phyloP scores from a whole-genome alignment of 495 filamentous ascomycete genomes.

The Amorphotheca resinae region DNA sequence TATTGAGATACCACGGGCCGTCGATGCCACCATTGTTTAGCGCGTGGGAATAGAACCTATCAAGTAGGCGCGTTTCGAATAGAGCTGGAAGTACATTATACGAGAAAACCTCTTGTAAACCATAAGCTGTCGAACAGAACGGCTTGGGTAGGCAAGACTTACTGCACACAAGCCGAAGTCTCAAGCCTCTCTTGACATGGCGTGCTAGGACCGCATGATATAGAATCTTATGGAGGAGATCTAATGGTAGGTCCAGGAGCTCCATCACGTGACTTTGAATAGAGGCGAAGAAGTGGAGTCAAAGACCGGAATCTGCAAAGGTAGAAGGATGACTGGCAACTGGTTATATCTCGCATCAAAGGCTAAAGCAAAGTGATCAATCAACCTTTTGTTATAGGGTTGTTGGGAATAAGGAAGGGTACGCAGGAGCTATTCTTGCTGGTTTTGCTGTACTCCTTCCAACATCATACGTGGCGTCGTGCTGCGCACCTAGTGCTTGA shows the following conservation, averaged over 20 bases:
- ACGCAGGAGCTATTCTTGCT: neutral
- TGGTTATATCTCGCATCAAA: neutral
- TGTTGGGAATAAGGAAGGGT: neutral
- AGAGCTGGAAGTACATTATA: slow-evolving; percentile 10
- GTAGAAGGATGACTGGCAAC: neutral
- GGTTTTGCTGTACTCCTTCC: neutral
- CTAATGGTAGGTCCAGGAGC: slow-evolving; percentile 11
- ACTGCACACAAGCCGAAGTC: slow-evolving; percentile 15
- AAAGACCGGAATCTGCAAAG: neutral
- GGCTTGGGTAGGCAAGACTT: neutral
- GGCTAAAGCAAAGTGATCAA: neutral
- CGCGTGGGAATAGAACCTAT: slow-evolving; percentile 2
- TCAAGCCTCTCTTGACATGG: slow-evolving; percentile 5
- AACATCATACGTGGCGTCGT: neutral
- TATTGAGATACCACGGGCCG: neutral
- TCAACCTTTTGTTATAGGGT: neutral
- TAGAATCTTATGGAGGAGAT: slow-evolving; percentile 13
- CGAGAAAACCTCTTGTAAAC: slow-evolving; percentile 5
- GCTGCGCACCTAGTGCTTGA: neutral
- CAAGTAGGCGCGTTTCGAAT: slow-evolving; percentile 12
- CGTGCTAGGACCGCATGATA: slow-evolving; percentile 6
- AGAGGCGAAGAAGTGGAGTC: neutral
- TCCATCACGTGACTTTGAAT: neutral
- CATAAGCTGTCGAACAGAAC: neutral
- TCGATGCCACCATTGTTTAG: neutral